Evolutionary conservation across 768 basidiomycete genomes (phyloP).

Genomic region (Lentinula sp.): DNA sequence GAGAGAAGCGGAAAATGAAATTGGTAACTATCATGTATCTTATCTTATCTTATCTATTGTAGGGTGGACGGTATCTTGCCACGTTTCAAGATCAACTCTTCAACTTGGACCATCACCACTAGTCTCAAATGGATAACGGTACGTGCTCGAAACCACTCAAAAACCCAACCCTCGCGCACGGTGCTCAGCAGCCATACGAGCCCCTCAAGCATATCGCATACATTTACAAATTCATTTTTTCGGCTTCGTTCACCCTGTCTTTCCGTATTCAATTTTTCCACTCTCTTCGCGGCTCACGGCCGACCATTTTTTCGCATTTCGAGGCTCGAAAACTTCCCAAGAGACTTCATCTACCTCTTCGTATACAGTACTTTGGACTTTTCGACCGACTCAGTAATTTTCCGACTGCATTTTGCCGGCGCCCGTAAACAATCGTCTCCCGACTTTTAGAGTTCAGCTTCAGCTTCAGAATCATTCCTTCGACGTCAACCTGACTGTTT

Average conservation of each 20-base stretch:
- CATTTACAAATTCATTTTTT: neutral
- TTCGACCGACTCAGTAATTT: neutral
- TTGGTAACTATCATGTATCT: neutral
- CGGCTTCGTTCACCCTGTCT: neutral
- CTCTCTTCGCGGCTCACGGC: neutral
- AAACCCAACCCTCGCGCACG: neutral
- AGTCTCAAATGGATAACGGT: neutral
- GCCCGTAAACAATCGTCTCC: neutral
- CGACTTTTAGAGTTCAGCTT: neutral
- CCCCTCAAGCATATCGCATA: neutral
- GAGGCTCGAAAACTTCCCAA: neutral
- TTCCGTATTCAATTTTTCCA: neutral
- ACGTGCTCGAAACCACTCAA: neutral
- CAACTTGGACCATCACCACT: neutral
- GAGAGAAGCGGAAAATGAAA: neutral
- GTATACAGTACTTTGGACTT: neutral
- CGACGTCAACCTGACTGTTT: conserved; percentile 20
- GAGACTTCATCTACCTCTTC: neutral
- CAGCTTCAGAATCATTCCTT: neutral
- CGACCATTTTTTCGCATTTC: neutral
- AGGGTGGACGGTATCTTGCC: neutral
- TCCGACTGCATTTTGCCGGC: neutral
- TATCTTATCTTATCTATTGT: neutral
- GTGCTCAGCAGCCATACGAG: neutral
- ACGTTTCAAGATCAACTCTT: neutral